phyloP scores from a whole-genome alignment of 73 alveolate genomes.

The Tetrahymena elliotti region DNA sequence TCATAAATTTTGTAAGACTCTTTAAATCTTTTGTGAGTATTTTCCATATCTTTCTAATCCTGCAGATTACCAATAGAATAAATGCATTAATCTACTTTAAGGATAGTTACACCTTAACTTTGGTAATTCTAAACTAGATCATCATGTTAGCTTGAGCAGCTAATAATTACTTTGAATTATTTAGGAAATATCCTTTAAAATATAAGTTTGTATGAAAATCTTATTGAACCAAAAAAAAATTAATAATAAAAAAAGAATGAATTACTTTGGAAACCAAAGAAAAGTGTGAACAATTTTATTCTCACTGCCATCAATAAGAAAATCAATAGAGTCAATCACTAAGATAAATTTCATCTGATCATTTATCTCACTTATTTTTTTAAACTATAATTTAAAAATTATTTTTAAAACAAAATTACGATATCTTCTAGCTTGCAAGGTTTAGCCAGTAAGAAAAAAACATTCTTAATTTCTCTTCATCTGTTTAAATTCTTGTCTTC shows the following conservation, averaged over 20 bases:
- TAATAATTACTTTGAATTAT: neutral
- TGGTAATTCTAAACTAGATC: neutral
- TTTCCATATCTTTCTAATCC: neutral
- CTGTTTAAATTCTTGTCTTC: neutral
- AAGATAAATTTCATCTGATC: neutral
- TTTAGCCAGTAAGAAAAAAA: neutral
- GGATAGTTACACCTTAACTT: neutral
- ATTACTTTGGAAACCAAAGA: neutral
- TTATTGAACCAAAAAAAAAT: too few species aligned
- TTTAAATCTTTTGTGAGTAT: neutral
- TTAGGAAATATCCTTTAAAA: neutral
- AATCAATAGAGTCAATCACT: neutral
- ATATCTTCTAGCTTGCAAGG: neutral
- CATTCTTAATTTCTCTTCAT: neutral
- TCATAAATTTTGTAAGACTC: neutral
- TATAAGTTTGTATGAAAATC: neutral
- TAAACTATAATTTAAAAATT: too few species aligned
- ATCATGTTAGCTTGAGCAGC: neutral
- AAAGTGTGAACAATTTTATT: neutral
- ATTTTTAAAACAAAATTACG: too few species aligned
- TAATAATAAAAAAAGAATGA: neutral
- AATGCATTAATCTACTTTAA: neutral
- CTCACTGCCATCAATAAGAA: neutral
- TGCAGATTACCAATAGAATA: neutral
- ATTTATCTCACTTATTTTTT: neutral